These are phyloP conservation scores for Cutaneotrichosporon spelunceum DNA, from an alignment of 1,284 basidiomycete genomes.

Conservation along the genomic window DNA sequence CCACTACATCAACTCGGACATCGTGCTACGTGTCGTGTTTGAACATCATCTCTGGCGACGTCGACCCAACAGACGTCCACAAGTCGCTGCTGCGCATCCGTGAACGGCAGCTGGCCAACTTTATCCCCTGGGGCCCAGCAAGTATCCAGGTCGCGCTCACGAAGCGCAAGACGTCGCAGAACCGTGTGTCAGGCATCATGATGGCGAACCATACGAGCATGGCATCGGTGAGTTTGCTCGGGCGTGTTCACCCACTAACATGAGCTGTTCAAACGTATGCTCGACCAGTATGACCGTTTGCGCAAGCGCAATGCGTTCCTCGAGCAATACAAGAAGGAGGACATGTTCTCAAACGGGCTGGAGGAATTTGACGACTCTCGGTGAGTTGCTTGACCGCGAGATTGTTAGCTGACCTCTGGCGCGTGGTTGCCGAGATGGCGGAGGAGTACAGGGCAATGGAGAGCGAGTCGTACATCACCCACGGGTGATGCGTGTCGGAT, in stretches of 20 bases:
- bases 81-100: slow-evolving; percentile 95
- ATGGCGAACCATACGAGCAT: slow-evolving; percentile 98
- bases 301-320: slow-evolving; percentile 89
- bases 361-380: slow-evolving; percentile 94
- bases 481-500: slow-evolving; percentile 14
- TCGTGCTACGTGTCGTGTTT: slow-evolving; percentile 97
- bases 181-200: slow-evolving; percentile 96
- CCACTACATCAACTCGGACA: slow-evolving; percentile 83
- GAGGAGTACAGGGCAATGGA: slow-evolving; percentile 92
- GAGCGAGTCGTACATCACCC: slow-evolving; percentile 75
- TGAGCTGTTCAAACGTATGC: slow-evolving; percentile 90
- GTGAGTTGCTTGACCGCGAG: slow-evolving; percentile 47
- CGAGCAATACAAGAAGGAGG: slow-evolving; percentile 96
- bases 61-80: slow-evolving; percentile 97
- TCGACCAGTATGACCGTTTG: slow-evolving; percentile 90
- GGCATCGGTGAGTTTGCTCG: slow-evolving; percentile 68
- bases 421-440: slow-evolving; percentile 76
- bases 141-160: slow-evolving; percentile 97
- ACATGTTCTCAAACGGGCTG: slow-evolving; percentile 83
- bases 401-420: slow-evolving; percentile 54
- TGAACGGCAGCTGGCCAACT: slow-evolving; percentile 92
- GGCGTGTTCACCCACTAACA: background rate
- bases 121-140: slow-evolving; percentile 99
- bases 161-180: slow-evolving; percentile 84
- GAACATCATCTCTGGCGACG: slow-evolving; percentile 98